phyloP scores from a whole-genome alignment of 2,329 filamentous ascomycete species.

The Aspergillus glaucus region DNA sequence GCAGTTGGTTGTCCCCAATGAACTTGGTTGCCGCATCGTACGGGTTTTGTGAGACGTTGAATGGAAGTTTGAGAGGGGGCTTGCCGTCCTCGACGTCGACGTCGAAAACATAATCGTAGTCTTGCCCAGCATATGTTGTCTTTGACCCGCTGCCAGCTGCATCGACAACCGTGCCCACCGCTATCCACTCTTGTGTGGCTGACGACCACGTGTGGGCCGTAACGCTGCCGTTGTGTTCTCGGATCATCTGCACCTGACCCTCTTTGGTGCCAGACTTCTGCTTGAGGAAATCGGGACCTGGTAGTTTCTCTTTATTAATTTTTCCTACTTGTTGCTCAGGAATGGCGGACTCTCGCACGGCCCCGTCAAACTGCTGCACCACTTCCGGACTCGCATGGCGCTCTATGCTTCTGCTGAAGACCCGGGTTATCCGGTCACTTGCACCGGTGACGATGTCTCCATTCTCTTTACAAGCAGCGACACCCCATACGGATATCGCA shows the following conservation, averaged over 20 bases:
- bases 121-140: conserved; percentile 70
- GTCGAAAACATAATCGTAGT: conserved; percentile 95
- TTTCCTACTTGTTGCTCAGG: conserved; percentile 76
- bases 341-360: conserved; percentile 76
- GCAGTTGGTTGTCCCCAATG: conserved; percentile 79
- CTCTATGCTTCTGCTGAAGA: conserved; percentile 70
- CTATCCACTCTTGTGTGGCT: conserved; percentile 68
- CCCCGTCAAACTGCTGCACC: conserved; percentile 69
- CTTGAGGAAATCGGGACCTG: conserved; percentile 78
- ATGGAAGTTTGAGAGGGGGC: conserved; percentile 86
- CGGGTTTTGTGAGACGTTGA: conserved; percentile 84
- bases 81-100: conserved; percentile 94
- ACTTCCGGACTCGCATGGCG: conserved; percentile 64
- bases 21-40: conserved; percentile 91
- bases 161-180: conserved; percentile 91
- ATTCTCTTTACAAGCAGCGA: conserved; percentile 72
- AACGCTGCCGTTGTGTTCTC: conserved; percentile 70
- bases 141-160: conserved; percentile 76
- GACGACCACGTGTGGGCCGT: conserved; percentile 84
- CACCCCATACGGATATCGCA: conserved; percentile 91
- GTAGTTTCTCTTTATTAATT: conserved; percentile 87
- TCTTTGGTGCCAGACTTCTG: conserved; percentile 87
- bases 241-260: conserved; percentile 89
- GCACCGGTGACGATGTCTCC: conserved; percentile 93
- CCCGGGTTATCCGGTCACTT: conserved; percentile 76